Conservation (phyloP, 805 yeast genomes). For the Jamesozyma piceae region DNA sequence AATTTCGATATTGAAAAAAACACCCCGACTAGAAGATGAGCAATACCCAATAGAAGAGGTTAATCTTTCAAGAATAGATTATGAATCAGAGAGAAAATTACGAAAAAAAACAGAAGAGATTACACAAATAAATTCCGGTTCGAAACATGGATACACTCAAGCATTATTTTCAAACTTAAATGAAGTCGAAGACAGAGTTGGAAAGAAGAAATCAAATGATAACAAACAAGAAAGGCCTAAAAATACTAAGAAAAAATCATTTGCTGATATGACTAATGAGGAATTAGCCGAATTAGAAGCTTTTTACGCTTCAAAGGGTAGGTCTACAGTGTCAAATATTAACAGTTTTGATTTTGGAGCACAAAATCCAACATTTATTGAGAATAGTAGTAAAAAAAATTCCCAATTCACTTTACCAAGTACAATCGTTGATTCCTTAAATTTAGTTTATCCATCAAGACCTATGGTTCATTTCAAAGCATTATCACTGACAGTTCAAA, state of each 20-base stretch:
- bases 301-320: conserved; percentile 19
- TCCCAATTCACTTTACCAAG: conserved; percentile 3
- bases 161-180: conserved; percentile 27
- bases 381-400: conserved; percentile 1
- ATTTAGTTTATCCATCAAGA: conserved; percentile 28
- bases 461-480: conserved; percentile 27
- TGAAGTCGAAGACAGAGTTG: conserved; percentile 28
- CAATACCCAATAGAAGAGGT: conserved; percentile 12
- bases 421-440: conserved; percentile 16
- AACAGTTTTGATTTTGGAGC: conserved; percentile 27
- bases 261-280: conserved; percentile 28
- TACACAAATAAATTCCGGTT: conserved; percentile 28
- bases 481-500: conserved; percentile 18
- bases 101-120: conserved; percentile 18
- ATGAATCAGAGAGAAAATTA: conserved; percentile 14
- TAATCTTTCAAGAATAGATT: conserved; percentile 19
- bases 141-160: conserved; percentile 24
- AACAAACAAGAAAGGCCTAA: conserved; percentile 1
- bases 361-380: conserved; percentile 18
- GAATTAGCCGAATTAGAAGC: conserved; percentile 26
- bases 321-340: conserved; percentile 17
- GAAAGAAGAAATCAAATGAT: conserved; percentile 4
- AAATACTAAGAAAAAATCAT: conserved; percentile 18
- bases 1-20: conserved; percentile 11
- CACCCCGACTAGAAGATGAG: conserved; percentile 10